Conservation (phyloP, 441 rosid genomes). For the Populus trichocarpa region DNA sequence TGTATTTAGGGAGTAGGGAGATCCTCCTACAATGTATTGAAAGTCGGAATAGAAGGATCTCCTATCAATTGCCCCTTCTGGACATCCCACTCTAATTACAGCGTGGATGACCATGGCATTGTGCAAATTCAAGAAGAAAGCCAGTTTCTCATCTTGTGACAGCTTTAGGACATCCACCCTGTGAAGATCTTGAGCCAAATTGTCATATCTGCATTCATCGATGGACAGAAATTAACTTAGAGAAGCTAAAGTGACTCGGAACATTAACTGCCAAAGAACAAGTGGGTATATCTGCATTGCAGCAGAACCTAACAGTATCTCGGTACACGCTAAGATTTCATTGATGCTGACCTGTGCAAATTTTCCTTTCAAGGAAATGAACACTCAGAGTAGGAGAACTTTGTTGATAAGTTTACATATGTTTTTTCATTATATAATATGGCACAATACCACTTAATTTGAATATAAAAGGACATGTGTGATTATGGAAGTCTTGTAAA, state of each 20-base stretch:
- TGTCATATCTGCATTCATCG: slow-evolving; percentile 52
- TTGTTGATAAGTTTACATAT: background rate
- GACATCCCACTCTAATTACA: slow-evolving; percentile 57
- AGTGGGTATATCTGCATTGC: background rate
- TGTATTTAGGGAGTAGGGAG: slow-evolving; percentile 52
- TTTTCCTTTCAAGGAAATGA: background rate
- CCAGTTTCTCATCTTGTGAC: slow-evolving; percentile 53
- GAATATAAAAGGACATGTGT: background rate
- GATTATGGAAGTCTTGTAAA: background rate
- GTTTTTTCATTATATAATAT: background rate
- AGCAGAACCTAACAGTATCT: background rate
- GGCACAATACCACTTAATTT: background rate
- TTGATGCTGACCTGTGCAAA: background rate
- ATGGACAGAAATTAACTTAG: background rate
- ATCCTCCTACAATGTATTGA: slow-evolving; percentile 75
- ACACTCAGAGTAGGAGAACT: background rate
- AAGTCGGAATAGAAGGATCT: slow-evolving; percentile 63
- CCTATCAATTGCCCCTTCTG: slow-evolving; percentile 64
- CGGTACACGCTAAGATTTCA: background rate
- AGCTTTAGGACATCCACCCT: slow-evolving; percentile 57
- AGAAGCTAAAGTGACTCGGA: background rate
- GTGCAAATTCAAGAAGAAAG: slow-evolving; percentile 80
- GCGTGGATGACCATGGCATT: slow-evolving; percentile 96
- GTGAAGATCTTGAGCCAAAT: slow-evolving; percentile 66
- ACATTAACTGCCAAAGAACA: background rate